Evolutionary conservation across 352 stramenopile genomes (phyloP).

Genomic region (Phytophthora tentaculata): DNA sequence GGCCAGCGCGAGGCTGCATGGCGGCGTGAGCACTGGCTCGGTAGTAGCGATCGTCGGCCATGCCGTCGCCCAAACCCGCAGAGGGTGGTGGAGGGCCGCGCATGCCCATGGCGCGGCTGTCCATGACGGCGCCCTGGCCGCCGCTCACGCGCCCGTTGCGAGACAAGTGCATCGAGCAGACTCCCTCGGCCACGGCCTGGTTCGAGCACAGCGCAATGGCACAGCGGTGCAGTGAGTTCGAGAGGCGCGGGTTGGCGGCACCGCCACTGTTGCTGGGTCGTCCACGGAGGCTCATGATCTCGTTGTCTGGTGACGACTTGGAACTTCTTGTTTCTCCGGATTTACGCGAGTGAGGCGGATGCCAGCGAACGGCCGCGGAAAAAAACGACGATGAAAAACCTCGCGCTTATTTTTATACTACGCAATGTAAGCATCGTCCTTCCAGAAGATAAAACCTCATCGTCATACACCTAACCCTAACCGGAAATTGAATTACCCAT

Average conservation of each 20-base stretch:
- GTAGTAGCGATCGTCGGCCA: conserved; percentile 64
- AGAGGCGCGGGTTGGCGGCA: conserved; percentile 30
- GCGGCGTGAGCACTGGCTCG: conserved; percentile 52
- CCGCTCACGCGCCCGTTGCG: conserved; percentile 39
- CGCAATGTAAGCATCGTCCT: neutral
- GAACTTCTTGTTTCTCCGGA: conserved; percentile 18
- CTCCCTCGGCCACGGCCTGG: conserved; percentile 72
- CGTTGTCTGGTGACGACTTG: neutral
- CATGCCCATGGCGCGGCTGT: conserved; percentile 20
- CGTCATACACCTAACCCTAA: neutral
- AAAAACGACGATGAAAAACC: conserved; percentile 28
- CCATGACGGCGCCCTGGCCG: conserved; percentile 20
- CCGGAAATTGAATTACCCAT: conserved; percentile 28
- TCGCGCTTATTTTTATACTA: conserved; percentile 11
- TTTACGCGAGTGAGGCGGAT: conserved; percentile 19
- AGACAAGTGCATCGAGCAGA: conserved; percentile 81
- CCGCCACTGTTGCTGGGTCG: conserved; percentile 18
- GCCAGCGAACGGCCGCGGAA: neutral
- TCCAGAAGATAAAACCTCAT: conserved; percentile 9
- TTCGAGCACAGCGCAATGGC: conserved; percentile 82
- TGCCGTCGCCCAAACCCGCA: conserved; percentile 27
- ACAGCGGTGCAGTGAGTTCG: conserved; percentile 77
- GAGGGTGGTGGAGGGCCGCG: conserved; percentile 23
- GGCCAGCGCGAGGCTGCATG: conserved; percentile 57
- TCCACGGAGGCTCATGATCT: conserved; percentile 36